phyloP scores from a whole-genome alignment of 257 asterid genomes.

The Nicotiana tabacum region DNA sequence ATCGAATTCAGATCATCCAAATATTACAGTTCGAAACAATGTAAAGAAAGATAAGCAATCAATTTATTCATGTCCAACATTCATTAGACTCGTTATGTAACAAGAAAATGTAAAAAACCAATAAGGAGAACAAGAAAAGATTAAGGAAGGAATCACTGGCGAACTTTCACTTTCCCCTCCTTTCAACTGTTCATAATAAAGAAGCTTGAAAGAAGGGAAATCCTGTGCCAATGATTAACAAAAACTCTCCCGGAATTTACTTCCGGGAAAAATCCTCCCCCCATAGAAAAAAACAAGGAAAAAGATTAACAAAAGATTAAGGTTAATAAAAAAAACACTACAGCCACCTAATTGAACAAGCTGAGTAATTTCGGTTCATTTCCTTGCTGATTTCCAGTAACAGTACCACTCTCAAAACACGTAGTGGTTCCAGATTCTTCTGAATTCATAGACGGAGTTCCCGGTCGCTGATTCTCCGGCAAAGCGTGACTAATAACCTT shows the following conservation, averaged over 20 bases:
- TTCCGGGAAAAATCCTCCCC: conserved; percentile 23
- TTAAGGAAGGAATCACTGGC: conserved; percentile 30
- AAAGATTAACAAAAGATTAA: not conserved
- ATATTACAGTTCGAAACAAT: not conserved
- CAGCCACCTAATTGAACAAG: conserved; percentile 41
- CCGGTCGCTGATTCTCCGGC: conserved; percentile 45
- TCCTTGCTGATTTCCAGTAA: conserved; percentile 30
- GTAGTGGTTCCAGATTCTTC: conserved; percentile 70
- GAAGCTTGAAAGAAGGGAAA: conserved; percentile 38
- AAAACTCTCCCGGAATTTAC: conserved; percentile 40
- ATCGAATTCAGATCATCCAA: not conserved
- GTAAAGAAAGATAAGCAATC: conserved; percentile 16
- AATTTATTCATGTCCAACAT: conserved; percentile 35
- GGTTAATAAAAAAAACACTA: not conserved
- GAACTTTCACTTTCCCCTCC: conserved; percentile 75
- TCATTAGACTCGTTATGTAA: conserved; percentile 12
- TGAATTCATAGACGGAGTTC: conserved; percentile 73
- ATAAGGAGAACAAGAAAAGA: not conserved
- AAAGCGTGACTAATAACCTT: not conserved
- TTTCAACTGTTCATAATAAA: conserved; percentile 11
- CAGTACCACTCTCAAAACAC: conserved; percentile 28
- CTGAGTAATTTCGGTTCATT: conserved; percentile 44
- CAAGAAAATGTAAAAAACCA: conserved; percentile 8
- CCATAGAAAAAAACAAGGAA: not conserved
- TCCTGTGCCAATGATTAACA: conserved; percentile 64